Conservation (phyloP, 106 monocot genomes). For the Vanilla planifolia region DNA sequence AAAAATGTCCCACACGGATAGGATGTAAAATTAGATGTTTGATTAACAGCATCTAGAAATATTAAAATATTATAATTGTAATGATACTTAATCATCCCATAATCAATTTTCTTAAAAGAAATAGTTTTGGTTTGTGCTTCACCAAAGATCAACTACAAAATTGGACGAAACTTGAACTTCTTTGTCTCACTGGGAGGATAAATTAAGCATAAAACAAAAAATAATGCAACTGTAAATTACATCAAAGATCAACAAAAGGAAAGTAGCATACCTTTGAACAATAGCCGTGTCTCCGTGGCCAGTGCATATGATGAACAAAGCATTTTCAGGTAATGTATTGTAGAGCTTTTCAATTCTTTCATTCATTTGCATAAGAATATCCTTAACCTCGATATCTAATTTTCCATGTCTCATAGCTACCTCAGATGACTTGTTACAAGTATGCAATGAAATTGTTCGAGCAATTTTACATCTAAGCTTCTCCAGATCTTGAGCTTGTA, state of each 20-base stretch:
- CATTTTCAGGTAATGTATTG: constrained; percentile 58
- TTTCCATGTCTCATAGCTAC: constrained; percentile 9
- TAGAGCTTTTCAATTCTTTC: constrained; percentile 54
- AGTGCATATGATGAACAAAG: constrained; percentile 70
- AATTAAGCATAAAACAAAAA: too few relatives aligned
- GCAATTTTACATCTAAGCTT: constrained; percentile 31
- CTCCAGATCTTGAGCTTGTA: constrained; percentile 41
- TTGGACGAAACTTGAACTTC: background rate
- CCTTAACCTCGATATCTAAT: constrained; percentile 42
- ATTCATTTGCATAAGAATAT: constrained; percentile 45
- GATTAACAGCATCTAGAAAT: too few relatives aligned
- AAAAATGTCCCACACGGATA: too few relatives aligned
- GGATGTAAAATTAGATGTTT: too few relatives aligned
- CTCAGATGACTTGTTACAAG: background rate
- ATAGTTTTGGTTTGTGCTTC: too few relatives aligned
- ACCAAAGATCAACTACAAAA: too few relatives aligned
- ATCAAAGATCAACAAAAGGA: background rate
- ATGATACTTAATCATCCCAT: too few relatives aligned
- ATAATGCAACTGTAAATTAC: too few relatives aligned
- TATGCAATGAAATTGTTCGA: constrained; percentile 3
- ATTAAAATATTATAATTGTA: too few relatives aligned
- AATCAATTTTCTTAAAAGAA: too few relatives aligned
- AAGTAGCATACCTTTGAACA: constrained; percentile 63
- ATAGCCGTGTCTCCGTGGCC: constrained; percentile 94
- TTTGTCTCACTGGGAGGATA: too few relatives aligned